Base-by-base conservation (phyloP, 2,329 filamentous ascomycete genomes). In the Microsporum audouinii region DNA sequence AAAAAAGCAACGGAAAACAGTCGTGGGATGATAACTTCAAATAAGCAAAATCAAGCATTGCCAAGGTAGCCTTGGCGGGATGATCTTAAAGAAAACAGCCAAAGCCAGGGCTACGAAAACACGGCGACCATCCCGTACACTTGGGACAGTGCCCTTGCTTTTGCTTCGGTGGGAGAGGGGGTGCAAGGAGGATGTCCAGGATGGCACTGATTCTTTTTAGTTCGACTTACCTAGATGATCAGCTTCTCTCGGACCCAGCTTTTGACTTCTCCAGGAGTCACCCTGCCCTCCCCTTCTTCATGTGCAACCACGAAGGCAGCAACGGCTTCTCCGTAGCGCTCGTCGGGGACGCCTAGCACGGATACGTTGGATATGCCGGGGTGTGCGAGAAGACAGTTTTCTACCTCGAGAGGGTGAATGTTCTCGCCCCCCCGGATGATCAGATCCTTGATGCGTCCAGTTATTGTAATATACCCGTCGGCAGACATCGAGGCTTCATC, bases 361-460 rank as follows among this genome's bases (percentile, higher is more conserved):
- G 86, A 89, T 2, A 84, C 89, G 65, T 96, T 90, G 12, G 80
- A 78, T 0, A 97, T 79, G 2, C 79, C 78, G 1, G 83, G 80
- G 70, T 92, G 86, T 45, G 83, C 82, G 63, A 95, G 84, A 4
- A 97, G 80, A 66, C 85, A 92, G 70, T 95, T 91, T 73, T 99
- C 94, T 2, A 97, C 81, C 73, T 97, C 94, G 4, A 96, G 79
- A 0, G 94, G 94, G 72, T 96, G 89, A 61, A 96, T 96, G 71
- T 99, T 99, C 72, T 97, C 94, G 29, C 94, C 94, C 33, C 89
- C 92, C 31, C 90, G 84, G 71, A 97, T 97, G 68, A 99, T 96
- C 60, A 97, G 75, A 71, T 99, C 94, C 75, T 97, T 97, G 70
- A 96, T 92, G 14, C 91, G 81, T 2, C 91, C 90, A 0, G 91